Evolutionary conservation across 192 early-diverging fungal species (phyloP).

Genomic region (Coemansia sp.): DNA sequence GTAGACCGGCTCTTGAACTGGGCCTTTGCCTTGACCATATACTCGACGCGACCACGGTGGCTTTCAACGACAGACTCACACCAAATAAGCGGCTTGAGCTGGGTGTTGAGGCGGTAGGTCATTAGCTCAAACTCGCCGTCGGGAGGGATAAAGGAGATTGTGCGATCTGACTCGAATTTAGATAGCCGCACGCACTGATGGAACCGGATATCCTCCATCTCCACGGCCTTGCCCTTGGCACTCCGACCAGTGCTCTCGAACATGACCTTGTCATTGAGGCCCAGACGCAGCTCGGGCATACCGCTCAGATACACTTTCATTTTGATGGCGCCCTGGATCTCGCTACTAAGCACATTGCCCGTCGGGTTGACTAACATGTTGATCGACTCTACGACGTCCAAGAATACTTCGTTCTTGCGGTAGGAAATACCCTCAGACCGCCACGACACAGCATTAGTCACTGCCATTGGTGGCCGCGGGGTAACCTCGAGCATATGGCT

Average conservation of each 20-base stretch:
- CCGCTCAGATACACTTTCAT: slow-evolving; percentile 88
- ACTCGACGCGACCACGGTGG: slow-evolving; percentile 93
- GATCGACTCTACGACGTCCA: slow-evolving; percentile 77
- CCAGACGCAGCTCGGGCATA: slow-evolving; percentile 84
- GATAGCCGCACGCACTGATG: slow-evolving; percentile 90
- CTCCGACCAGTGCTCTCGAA: slow-evolving; percentile 87
- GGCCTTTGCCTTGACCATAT: slow-evolving; percentile 94
- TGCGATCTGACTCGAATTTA: slow-evolving; percentile 86
- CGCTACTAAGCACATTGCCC: slow-evolving; percentile 64
- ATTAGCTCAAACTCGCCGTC: slow-evolving; percentile 94
- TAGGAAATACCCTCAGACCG: slow-evolving; percentile 72
- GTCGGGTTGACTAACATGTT: slow-evolving; percentile 71
- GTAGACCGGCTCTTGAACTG: slow-evolving; percentile 99
- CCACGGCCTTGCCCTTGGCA: slow-evolving; percentile 76
- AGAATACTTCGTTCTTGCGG: slow-evolving; percentile 76
- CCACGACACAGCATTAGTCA: slow-evolving; percentile 74
- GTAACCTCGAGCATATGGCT: slow-evolving; percentile 92
- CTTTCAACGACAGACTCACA: slow-evolving; percentile 83
- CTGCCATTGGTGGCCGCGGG: slow-evolving; percentile 86
- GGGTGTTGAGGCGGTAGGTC: slow-evolving; percentile 86
- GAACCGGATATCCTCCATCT: slow-evolving; percentile 92
- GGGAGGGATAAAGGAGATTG: slow-evolving; percentile 87
- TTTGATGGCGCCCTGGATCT: slow-evolving; percentile 81
- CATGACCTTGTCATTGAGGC: slow-evolving; percentile 89
- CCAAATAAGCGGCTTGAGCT: slow-evolving; percentile 83